These are phyloP conservation scores for Helotiales sp. DNA, from an alignment of 2,329 filamentous ascomycete species.

Conservation along the genomic window DNA sequence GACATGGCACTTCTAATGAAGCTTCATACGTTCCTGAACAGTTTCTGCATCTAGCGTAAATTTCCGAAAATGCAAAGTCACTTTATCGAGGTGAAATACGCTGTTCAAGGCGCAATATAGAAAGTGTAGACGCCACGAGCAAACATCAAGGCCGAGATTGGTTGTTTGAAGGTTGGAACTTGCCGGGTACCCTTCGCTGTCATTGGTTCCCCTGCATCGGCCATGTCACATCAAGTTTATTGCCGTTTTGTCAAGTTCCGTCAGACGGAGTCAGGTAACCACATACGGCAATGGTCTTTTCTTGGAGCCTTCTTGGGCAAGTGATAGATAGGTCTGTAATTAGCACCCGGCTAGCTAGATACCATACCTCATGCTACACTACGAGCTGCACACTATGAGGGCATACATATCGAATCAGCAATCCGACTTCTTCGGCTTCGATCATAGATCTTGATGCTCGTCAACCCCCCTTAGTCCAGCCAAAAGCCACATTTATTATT, in stretches of 20 bases:
- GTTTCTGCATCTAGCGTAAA: not conserved
- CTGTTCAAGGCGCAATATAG: not conserved
- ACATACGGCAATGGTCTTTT: conserved; percentile 10
- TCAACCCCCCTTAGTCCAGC: not conserved
- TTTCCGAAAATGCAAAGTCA: not conserved
- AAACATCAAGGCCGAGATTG: conserved; percentile 10
- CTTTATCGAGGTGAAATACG: not conserved
- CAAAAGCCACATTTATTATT: not conserved
- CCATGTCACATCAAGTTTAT: conserved; percentile 17
- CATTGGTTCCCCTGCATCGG: conserved; percentile 6
- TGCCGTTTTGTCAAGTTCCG: conserved; percentile 7
- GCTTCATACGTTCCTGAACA: not conserved
- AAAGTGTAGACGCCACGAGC: not conserved
- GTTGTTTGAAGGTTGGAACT: not conserved
- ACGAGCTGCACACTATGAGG: not conserved
- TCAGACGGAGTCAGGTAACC: conserved; percentile 10
- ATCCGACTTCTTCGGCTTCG: not conserved
- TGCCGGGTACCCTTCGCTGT: not conserved
- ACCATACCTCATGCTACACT: not conserved
- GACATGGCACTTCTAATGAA: too few species aligned
- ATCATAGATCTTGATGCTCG: not conserved
- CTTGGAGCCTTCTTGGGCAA: not conserved
- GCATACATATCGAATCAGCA: not conserved
- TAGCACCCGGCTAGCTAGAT: not conserved
- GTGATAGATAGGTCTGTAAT: not conserved